Conservation (phyloP, 768 basidiomycete genomes). For the Tylopilus sp. region DNA sequence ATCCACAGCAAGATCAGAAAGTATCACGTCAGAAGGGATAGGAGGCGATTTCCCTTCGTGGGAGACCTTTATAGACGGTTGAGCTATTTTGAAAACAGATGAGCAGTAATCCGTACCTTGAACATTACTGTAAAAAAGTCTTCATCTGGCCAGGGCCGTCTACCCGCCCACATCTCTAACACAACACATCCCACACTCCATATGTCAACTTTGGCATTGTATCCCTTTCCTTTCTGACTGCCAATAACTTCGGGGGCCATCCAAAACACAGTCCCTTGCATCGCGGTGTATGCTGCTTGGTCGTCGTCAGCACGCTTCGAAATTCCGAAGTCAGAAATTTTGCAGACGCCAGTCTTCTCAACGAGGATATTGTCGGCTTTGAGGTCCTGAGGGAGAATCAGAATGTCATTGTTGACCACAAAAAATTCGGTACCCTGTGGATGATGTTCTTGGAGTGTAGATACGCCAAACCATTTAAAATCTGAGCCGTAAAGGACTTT, state of each 20-base stretch:
- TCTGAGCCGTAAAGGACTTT: conserved; percentile 90
- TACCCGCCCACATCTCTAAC: conserved; percentile 98
- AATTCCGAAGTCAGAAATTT: conserved; percentile 98
- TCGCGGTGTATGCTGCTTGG: conserved; percentile 80
- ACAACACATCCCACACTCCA: conserved; percentile 99
- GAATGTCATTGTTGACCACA: not conserved
- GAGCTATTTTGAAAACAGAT: not conserved
- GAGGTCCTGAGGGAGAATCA: conserved; percentile 59
- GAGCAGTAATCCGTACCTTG: conserved; percentile 54
- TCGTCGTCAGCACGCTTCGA: conserved; percentile 93
- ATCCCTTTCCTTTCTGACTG: conserved; percentile 76
- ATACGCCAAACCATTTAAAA: conserved; percentile 87
- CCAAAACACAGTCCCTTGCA: conserved; percentile 99
- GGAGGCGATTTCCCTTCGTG: conserved; percentile 84
- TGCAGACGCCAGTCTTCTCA: conserved; percentile 87
- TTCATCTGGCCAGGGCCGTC: conserved; percentile 89
- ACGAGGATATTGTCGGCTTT: conserved; percentile 99
- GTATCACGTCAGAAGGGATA: conserved; percentile 75
- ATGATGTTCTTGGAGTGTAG: conserved; percentile 89
- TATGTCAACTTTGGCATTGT: conserved; percentile 96
- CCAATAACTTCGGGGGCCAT: conserved; percentile 97
- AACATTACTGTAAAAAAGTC: conserved; percentile 92
- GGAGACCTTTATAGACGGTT: conserved; percentile 57
- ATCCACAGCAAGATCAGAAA: conserved; percentile 76
- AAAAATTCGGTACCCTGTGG: conserved; percentile 63